Conservation (phyloP, 306 rosid species). For the Corylus americana region DNA sequence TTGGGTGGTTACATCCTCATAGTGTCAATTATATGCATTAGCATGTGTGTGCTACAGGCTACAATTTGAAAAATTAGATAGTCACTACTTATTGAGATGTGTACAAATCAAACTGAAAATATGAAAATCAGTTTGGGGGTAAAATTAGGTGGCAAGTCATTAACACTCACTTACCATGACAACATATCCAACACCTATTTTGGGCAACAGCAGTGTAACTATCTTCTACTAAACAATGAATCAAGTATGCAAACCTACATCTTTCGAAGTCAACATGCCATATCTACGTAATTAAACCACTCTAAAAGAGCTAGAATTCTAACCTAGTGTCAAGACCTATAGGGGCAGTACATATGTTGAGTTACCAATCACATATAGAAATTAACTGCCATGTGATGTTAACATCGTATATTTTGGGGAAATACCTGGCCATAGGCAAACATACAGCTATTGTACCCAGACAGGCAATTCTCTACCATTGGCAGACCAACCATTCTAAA, state of each 20-base stretch:
- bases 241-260: not conserved
- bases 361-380: not conserved
- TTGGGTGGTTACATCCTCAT: not conserved
- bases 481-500: conserved; percentile 95
- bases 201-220: conserved; percentile 2
- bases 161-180: conserved; percentile 7
- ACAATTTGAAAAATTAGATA: not conserved
- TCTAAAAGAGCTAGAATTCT: not conserved
- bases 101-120: not conserved
- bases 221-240: not conserved
- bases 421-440: conserved; percentile 98
- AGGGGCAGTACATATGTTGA: not conserved
- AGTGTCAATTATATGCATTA: not conserved
- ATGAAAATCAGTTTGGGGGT: not conserved
- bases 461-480: conserved; percentile 96
- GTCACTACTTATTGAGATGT: not conserved
- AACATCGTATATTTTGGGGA: conserved; percentile 14
- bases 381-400: not conserved
- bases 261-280: not conserved
- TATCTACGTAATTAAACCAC: not conserved
- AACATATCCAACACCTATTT: not conserved
- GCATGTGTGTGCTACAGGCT: not conserved
- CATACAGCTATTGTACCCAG: conserved; percentile 97
- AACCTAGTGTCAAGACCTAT: not conserved
- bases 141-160: conserved; percentile 2